These are phyloP conservation scores for Starmerella apis DNA, from an alignment of 805 yeast species.

Conservation along the genomic window DNA sequence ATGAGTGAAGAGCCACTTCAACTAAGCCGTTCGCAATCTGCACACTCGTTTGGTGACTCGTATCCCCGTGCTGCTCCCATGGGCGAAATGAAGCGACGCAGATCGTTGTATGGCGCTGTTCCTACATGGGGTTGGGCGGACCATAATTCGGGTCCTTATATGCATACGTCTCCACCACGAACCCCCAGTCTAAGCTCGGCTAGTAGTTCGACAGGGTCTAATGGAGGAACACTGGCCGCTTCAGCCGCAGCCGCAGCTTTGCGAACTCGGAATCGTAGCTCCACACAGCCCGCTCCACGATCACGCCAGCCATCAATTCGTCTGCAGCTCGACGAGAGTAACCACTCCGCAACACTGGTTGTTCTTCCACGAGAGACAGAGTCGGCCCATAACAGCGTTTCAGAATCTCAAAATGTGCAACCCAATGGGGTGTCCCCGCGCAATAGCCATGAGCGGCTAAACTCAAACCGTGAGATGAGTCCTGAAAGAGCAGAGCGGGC, in stretches of 20 bases:
- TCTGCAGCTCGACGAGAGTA: slow-evolving; percentile 22
- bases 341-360: slow-evolving; percentile 21
- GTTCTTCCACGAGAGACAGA: slow-evolving; percentile 15
- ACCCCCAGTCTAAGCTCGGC: slow-evolving; percentile 4
- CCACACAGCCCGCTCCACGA: slow-evolving; percentile 18
- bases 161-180: slow-evolving; percentile 1
- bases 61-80: background rate
- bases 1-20: slow-evolving; percentile 9
- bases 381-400: background rate
- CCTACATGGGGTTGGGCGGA: slow-evolving; percentile 12
- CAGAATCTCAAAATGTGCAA: background rate
- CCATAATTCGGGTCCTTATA: background rate
- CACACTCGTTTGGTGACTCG: slow-evolving; percentile 3
- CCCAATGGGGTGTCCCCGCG: background rate
- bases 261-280: slow-evolving; percentile 17
- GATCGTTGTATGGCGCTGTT: slow-evolving; percentile 17
- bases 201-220: background rate
- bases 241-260: slow-evolving; percentile 22
- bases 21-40: slow-evolving; percentile 12
- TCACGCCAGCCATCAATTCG: slow-evolving; percentile 22
- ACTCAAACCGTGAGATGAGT: slow-evolving; percentile 3
- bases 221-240: slow-evolving; percentile 13
- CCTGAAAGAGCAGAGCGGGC: slow-evolving; percentile 19
- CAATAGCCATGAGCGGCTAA: background rate
- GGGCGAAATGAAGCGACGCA: slow-evolving; percentile 16